phyloP scores from a whole-genome alignment of 1,284 basidiomycete genomes.

The Tilletiopsis washingtonensis region DNA sequence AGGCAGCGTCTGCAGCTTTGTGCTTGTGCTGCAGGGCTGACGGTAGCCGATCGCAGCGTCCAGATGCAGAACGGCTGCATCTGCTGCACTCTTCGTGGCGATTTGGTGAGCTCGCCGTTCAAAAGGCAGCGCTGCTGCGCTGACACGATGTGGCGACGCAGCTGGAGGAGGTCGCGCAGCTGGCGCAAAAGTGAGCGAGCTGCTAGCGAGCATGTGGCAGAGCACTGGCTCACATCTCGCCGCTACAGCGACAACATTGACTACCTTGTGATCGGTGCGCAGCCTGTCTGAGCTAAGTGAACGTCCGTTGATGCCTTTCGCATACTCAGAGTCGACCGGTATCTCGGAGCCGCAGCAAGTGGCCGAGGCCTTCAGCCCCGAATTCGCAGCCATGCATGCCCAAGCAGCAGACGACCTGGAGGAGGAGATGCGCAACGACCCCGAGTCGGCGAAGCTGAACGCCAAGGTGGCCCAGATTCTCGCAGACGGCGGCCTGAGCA shows the following conservation, averaged over 20 bases:
- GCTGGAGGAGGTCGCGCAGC: constrained; percentile 50
- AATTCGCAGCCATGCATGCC: constrained; percentile 44
- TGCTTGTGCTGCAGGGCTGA: not conserved
- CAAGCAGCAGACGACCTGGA: constrained; percentile 40
- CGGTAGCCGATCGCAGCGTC: constrained; percentile 14
- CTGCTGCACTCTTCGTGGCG: constrained; percentile 52
- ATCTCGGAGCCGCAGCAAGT: too few relatives aligned
- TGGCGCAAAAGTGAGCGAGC: constrained; percentile 48
- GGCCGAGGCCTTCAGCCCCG: constrained; percentile 49
- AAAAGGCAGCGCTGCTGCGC: too few relatives aligned
- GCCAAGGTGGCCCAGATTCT: constrained; percentile 48
- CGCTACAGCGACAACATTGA: too few relatives aligned
- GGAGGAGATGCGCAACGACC: constrained; percentile 8
- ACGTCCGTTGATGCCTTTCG: not conserved
- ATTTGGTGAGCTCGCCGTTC: too few relatives aligned
- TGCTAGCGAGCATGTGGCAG: too few relatives aligned
- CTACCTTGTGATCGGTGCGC: constrained; percentile 49
- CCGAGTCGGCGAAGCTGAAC: constrained; percentile 24
- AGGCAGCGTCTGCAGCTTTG: not conserved
- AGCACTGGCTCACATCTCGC: too few relatives aligned
- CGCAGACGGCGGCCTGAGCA: constrained; percentile 48
- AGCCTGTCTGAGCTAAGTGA: not conserved
- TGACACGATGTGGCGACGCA: too few relatives aligned
- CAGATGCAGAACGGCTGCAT: constrained; percentile 53
- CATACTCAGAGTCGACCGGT: not conserved